Percentiles rank a stretch among this genome's conserved stretches.
These are phyloP conservation scores for Cytospora paraplurivora DNA, from an alignment of 2,329 filamentous ascomycete genomes.

Conservation along the genomic window DNA sequence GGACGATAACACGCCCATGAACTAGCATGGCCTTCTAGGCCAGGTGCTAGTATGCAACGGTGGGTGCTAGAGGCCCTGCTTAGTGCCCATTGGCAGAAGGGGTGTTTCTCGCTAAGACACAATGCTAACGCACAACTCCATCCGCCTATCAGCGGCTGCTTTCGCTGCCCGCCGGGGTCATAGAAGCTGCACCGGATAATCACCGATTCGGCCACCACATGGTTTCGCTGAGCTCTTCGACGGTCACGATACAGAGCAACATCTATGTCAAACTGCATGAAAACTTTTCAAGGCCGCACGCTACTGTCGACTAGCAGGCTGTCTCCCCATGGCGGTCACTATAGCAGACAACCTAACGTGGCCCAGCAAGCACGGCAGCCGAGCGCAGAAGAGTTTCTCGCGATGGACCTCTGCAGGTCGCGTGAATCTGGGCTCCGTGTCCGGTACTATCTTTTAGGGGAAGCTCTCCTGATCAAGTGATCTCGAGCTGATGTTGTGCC, in stretches of 20 bases:
- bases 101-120: too few relatives aligned
- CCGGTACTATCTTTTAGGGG: not conserved
- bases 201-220: not conserved
- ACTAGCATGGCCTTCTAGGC: not conserved
- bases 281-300: not conserved
- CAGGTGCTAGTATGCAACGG: not conserved
- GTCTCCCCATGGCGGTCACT: not conserved
- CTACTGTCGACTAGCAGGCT: not conserved
- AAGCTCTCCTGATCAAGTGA: conserved; percentile 24
- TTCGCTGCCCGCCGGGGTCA: not conserved
- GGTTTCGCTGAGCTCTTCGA: not conserved
- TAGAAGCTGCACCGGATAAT: not conserved
- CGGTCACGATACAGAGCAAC: not conserved
- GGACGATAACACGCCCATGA: not conserved
- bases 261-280: not conserved
- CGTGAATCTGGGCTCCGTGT: not conserved
- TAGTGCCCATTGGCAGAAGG: not conserved
- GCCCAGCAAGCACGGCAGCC: not conserved
- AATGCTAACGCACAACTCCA: too few relatives aligned
- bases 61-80: too few relatives aligned
- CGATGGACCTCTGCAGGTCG: conserved; percentile 1
- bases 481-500: not conserved
- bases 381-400: not conserved
- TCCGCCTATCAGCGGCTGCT: too few relatives aligned
- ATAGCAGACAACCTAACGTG: not conserved